phyloP scores from a whole-genome alignment of 768 basidiomycete species.

The Mycena alexandri region DNA sequence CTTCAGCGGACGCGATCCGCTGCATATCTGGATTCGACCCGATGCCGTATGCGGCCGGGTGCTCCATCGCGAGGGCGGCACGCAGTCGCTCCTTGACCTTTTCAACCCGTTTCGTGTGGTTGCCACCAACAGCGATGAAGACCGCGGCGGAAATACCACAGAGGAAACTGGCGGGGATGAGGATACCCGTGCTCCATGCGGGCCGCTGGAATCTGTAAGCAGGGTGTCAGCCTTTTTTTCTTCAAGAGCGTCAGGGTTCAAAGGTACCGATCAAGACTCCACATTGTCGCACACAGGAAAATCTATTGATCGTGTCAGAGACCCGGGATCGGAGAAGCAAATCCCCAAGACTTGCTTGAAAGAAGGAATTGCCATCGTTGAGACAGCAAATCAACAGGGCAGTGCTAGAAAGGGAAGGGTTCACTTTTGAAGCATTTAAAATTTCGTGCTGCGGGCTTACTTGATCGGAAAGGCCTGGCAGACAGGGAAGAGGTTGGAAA shows the following conservation, averaged over 20 bases:
- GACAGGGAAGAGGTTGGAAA: slow-evolving; percentile 2
- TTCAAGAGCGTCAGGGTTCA: slow-evolving; percentile 10
- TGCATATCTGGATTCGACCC: slow-evolving; percentile 10
- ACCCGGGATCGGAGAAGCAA: not conserved
- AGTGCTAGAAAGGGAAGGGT: slow-evolving; percentile 52
- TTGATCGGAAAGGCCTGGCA: slow-evolving; percentile 77
- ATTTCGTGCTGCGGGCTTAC: slow-evolving; percentile 48
- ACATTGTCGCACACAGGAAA: slow-evolving; percentile 83
- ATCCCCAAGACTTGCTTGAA: slow-evolving; percentile 63
- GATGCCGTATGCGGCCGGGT: slow-evolving; percentile 33
- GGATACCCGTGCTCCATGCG: slow-evolving; percentile 73
- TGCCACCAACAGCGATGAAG: slow-evolving; percentile 80
- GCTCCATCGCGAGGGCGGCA: slow-evolving; percentile 54
- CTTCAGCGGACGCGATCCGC: slow-evolving; percentile 1
- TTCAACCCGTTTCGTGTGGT: slow-evolving; percentile 74
- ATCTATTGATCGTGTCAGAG: slow-evolving; percentile 51
- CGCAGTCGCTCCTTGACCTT: slow-evolving; percentile 74
- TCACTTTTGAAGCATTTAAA: not conserved
- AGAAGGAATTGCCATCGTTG: slow-evolving; percentile 83
- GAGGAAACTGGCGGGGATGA: slow-evolving; percentile 81
- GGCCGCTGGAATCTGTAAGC: slow-evolving; percentile 69
- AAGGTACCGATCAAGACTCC: slow-evolving; percentile 76
- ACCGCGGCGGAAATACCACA: slow-evolving; percentile 82
- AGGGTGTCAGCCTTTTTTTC: not conserved
- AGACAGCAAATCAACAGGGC: slow-evolving; percentile 81